phyloP scores from a whole-genome alignment of 148 eudicot species.

The Euryodendron excelsum region DNA sequence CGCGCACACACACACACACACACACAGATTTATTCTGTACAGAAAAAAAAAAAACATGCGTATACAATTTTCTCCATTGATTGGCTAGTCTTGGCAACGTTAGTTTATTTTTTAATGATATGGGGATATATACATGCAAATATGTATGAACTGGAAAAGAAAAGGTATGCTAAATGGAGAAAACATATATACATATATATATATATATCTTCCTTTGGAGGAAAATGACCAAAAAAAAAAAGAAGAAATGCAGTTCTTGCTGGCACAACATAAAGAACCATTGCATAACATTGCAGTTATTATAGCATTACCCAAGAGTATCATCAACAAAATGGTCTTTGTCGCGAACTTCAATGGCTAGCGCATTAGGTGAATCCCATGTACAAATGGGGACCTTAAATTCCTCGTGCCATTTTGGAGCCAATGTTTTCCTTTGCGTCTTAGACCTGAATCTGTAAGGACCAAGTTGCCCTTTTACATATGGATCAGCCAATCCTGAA shows the following conservation, averaged over 20 bases:
- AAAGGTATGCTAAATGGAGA: neutral
- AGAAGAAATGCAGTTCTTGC: neutral
- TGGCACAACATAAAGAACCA: neutral
- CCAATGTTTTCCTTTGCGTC: slow-evolving; percentile 66
- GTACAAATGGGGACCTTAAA: slow-evolving; percentile 76
- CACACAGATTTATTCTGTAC: too few relatives aligned
- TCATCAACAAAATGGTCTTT: slow-evolving; percentile 84
- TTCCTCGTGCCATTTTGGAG: slow-evolving; percentile 94
- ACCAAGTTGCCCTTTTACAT: slow-evolving; percentile 83
- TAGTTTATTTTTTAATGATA: neutral
- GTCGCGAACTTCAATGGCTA: slow-evolving; percentile 75
- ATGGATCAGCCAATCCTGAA: slow-evolving; percentile 95
- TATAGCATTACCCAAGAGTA: slow-evolving; percentile 60
- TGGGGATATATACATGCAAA: neutral
- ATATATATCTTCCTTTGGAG: neutral
- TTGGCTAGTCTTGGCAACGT: neutral
- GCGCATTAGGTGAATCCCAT: slow-evolving; percentile 68
- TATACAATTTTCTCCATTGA: neutral
- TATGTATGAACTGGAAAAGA: neutral
- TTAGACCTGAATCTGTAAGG: slow-evolving; percentile 73
- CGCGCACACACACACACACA: too few relatives aligned
- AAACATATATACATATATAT: neutral
- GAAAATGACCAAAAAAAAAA: neutral
- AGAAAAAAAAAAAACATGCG: neutral
- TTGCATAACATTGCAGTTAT: neutral